phyloP scores from a whole-genome alignment of 2,329 filamentous ascomycete species.

The Zymoseptoria crescenta region DNA sequence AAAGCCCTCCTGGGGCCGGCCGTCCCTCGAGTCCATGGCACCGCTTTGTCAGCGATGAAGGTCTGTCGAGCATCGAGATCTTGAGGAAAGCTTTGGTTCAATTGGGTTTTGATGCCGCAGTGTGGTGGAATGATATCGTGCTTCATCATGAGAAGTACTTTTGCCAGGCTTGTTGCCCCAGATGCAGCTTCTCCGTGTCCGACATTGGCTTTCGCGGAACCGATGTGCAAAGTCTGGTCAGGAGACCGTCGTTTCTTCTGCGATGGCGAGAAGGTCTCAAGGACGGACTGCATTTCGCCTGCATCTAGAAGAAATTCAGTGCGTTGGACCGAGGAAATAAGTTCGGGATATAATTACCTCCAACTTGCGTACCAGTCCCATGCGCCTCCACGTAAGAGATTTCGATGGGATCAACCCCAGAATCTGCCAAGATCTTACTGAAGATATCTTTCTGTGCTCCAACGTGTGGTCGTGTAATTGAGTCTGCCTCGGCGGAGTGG shows the following conservation, averaged over 20 bases:
- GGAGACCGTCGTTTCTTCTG: neutral
- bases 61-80: slow-evolving; percentile 3
- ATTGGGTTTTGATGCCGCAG: neutral
- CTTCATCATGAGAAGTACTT: slow-evolving; percentile 33
- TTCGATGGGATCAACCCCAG: slow-evolving; percentile 1
- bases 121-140: slow-evolving; percentile 7
- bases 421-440: slow-evolving; percentile 2
- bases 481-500: slow-evolving; percentile 5
- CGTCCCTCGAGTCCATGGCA: neutral
- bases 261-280: slow-evolving; percentile 20
- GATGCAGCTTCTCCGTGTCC: slow-evolving; percentile 27
- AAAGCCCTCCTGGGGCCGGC: slow-evolving; percentile 2
- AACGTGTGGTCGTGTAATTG: slow-evolving; percentile 7
- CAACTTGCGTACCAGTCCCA: slow-evolving; percentile 12
- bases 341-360: slow-evolving; percentile 23
- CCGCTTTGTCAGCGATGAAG: neutral
- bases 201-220: slow-evolving; percentile 24
- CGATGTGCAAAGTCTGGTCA: slow-evolving; percentile 15
- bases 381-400: slow-evolving; percentile 8
- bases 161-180: slow-evolving; percentile 31
- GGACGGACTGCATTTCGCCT: no score
- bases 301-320: no score
- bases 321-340: no score
- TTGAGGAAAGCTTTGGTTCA: slow-evolving; percentile 3
- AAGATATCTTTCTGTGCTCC: slow-evolving; percentile 11